phyloP scores from a whole-genome alignment of 768 basidiomycete species.

The Mrakia frigida region DNA sequence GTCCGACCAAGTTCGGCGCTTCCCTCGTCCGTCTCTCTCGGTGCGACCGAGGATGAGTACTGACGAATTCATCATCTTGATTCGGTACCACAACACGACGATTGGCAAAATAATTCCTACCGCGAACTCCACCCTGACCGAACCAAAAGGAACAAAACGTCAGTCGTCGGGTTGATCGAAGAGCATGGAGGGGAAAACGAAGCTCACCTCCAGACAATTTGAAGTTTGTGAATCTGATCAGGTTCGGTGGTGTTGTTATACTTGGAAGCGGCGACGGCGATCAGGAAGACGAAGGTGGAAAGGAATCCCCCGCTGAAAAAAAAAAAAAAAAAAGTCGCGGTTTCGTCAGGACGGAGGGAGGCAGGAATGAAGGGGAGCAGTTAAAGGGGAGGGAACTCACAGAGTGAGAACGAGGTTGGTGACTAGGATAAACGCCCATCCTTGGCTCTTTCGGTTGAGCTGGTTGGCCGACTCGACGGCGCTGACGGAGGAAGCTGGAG shows the following conservation, averaged over 20 bases:
- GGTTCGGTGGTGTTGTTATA: conserved; percentile 56
- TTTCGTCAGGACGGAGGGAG: too few species aligned
- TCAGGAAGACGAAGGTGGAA: conserved; percentile 18
- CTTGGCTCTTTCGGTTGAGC: conserved; percentile 56
- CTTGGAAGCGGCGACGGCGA: conserved; percentile 55
- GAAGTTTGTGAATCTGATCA: conserved; percentile 25
- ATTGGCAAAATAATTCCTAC: conserved; percentile 60
- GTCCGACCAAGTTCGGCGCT: too few species aligned
- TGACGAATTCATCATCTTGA: conserved; percentile 62
- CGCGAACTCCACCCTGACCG: conserved; percentile 47
- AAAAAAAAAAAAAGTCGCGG: too few species aligned
- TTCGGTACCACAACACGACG: conserved; percentile 64
- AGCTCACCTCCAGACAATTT: conserved; percentile 33
- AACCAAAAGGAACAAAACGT: background rate
- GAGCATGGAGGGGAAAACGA: background rate
- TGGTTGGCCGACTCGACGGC: conserved; percentile 72
- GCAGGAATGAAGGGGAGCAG: too few species aligned
- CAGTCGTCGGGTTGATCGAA: background rate
- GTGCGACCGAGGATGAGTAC: too few species aligned
- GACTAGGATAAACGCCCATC: conserved; percentile 70
- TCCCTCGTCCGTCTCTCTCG: too few species aligned
- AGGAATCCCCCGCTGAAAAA: conserved; percentile 37
- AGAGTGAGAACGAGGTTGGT: conserved; percentile 62
- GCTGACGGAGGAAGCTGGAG: conserved; percentile 56
- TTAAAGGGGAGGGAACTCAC: too few species aligned